Percentiles rank a stretch among this genome's conserved stretches.
Evolutionary conservation across 1,139 yeast genomes (phyloP).

Genomic region (Diutina catenulata): DNA sequence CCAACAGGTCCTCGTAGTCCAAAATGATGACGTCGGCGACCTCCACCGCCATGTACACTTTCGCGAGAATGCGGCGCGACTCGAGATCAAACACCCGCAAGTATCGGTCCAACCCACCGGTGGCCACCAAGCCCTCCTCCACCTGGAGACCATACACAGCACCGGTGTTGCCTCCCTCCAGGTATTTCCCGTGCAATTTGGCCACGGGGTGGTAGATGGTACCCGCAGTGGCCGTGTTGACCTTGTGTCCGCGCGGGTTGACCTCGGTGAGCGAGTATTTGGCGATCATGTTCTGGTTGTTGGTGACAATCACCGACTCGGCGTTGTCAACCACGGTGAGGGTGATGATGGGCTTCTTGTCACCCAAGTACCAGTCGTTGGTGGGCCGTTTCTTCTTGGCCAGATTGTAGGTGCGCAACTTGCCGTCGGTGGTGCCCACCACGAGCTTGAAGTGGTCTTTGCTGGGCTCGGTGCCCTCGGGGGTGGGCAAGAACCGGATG

Average conservation of each 20-base stretch:
- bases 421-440: conserved; percentile 62
- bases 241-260: conserved; percentile 26
- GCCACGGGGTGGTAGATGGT: conserved; percentile 25
- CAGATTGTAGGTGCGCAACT: conserved; percentile 52
- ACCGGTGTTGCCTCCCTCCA: conserved; percentile 35
- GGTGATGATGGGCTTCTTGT: conserved; percentile 37
- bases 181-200: conserved; percentile 29
- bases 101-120: conserved; percentile 85
- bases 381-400: conserved; percentile 49
- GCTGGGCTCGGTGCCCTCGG: conserved; percentile 13
- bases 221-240: conserved; percentile 35
- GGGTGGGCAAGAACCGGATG: conserved; percentile 30
- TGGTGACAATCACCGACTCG: conserved; percentile 39
- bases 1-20: conserved; percentile 31
- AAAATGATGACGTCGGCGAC: conserved; percentile 46
- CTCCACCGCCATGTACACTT: conserved; percentile 68
- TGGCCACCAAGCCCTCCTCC: conserved; percentile 19
- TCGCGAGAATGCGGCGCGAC: conserved; percentile 49
- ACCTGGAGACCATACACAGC: conserved; percentile 23
- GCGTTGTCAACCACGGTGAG: conserved; percentile 20
- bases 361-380: conserved; percentile 30
- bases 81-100: conserved; percentile 60
- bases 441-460: conserved; percentile 33
- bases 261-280: conserved; percentile 32
- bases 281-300: conserved; percentile 43